Base-by-base conservation (phyloP, 2,329 filamentous ascomycete genomes). In the Aspergillus sp. region DNA sequence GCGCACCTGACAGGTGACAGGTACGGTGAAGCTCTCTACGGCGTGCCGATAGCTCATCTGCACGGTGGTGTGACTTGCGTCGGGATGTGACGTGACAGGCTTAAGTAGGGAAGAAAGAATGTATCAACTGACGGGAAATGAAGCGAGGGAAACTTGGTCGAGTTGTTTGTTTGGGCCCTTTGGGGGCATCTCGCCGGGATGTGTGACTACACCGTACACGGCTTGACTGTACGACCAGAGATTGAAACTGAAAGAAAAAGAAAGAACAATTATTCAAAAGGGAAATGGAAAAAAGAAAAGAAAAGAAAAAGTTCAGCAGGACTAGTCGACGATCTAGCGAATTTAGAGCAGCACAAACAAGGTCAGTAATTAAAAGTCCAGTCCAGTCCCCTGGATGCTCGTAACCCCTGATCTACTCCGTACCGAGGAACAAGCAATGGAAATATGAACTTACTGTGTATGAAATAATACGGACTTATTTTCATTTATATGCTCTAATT, bases 31-130 rank as follows among this genome's bases (percentile, higher is more conserved):
- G 29, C 47, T 22, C 52, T 57, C 36, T 51, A 55, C 57, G 58
- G 58, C 58, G 54, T 57, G 24, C 26, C 57, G 58, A 60, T 53
- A 57, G 51, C 52, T 60, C 58, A 60, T 31, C 58, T 60, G 58
- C 55, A 60, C 52, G 51, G 52, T 52, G 39, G 55, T 57, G 45
- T 60, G 58, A 54, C 45, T 54, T 57, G 45, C 52, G 54, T 55
- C 50, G 55, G 46, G 55, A 42, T 31, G 52, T 31, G 56, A 52
- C 22, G 42, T 54, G 56, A 55, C 51, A 46, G 29, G 14, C 16
- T 12, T 6, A 29, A 29, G 26, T 29, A 29, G 7, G 26, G 26
- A 29, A 29, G 26, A 9, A 20, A 32, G 47, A 26, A 24, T 54
- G 20, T 54, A 42, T 58, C 56, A 58, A 31, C 18, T 46, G 42